Conservation (phyloP, 1,139 yeast genomes). For the Candida gigantensis region DNA sequence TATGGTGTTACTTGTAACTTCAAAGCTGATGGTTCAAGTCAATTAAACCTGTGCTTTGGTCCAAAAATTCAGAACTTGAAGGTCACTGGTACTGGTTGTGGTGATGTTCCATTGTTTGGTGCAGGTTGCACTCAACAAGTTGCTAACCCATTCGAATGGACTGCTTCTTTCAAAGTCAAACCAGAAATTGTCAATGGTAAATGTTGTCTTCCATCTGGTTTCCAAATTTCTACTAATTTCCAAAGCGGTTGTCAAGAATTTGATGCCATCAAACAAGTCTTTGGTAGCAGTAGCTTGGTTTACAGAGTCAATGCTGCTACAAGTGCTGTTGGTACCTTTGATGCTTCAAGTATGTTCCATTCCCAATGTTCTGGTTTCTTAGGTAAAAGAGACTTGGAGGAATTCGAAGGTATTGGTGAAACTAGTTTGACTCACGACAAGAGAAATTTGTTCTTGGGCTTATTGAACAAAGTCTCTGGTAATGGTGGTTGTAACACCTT, state of each 20-base stretch:
- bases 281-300: constrained; percentile 6
- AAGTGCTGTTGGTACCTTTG: constrained; percentile 6
- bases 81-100: constrained; percentile 13
- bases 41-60: constrained; percentile 9
- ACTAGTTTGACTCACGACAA: constrained; percentile 8
- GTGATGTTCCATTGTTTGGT: constrained; percentile 12
- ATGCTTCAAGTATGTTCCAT: constrained; percentile 5
- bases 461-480: constrained; percentile 8
- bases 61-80: constrained; percentile 7
- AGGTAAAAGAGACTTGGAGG: constrained; percentile 10
- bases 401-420: constrained; percentile 4
- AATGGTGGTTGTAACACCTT: constrained; percentile 6
- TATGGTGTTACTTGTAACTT: constrained; percentile 12
- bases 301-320: constrained; percentile 8
- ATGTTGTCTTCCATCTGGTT: constrained; percentile 14
- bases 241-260: constrained; percentile 70
- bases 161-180: constrained; percentile 12
- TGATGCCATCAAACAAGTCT: constrained; percentile 7
- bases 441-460: constrained; percentile 8
- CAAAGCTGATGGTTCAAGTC: constrained; percentile 8
- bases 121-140: constrained; percentile 6
- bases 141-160: constrained; percentile 13
- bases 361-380: constrained; percentile 6
- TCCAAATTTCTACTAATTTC: constrained; percentile 53
- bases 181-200: constrained; percentile 13